Evolutionary conservation across 768 basidiomycete species (phyloP), one percentile per base, ranked within the genome.

Genomic region (Favolaschia claudopus): DNA sequence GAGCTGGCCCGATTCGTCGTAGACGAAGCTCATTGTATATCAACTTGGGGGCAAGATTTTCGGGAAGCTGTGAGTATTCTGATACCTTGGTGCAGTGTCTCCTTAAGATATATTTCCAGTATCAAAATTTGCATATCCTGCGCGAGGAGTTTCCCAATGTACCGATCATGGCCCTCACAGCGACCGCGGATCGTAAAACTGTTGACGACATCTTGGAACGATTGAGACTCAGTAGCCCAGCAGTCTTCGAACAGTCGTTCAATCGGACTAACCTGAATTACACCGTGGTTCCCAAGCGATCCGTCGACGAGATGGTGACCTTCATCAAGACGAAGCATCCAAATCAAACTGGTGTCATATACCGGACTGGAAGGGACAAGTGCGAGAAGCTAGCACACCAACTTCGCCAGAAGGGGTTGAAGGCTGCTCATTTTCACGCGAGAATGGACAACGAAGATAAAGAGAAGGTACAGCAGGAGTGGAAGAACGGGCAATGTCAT

Each of bases 11-110:
- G 96, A 29, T 96, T 99, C 70, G 95, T 97, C 1, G 84, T 98
- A 47, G 97, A 99, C 70, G 97, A 99, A 71, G 96, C 95, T 2
- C 97, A 99, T 72, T 95, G 94, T 71, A 92, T 99, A 38, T 89
- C 88, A 14, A 88, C 88, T 20, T 99, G 97, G 97, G 97, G 96
- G 7, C 88, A 95, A 68, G 90, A 95, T 70, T 96, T 97, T 68
- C 86, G 96, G 46, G 85, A 85, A n/a, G 85, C 91, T 24, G 91
- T 92, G 74, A 65, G 88, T 71, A 5, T 22, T 31, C 27, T 51
- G 31, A 24, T 45, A 27, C 7, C 55, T 54, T 32, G 29, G 32
- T 20, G 7, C 31, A 29, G 5, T 15, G 20, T 24, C 38, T 38
- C 42, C 28, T 37, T 45, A 36, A 33, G 34, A 9, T 38, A 25